Evolutionary conservation across 805 yeast species (phyloP), one percentile per base, ranked within the genome.

Genomic region (Starmerella etchellsii): DNA sequence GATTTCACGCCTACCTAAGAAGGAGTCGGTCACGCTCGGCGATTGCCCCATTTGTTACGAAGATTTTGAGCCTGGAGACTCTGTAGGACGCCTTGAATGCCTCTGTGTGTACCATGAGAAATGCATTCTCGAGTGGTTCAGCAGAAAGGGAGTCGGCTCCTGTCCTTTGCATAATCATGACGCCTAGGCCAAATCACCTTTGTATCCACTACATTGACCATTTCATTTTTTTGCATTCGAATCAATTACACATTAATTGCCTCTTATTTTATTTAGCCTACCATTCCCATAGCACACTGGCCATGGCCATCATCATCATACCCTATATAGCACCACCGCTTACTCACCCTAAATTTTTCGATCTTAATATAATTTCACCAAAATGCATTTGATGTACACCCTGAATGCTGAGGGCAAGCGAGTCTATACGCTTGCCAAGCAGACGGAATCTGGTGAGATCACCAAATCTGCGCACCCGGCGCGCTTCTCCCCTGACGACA

Each of bases 391-490:
- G 65, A 91, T 91, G 99, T 91, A 81, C 85, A 87, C 96, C 47
- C 65, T 80, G 59, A 94, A 87, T 58, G 75, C 76, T 48, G 95
- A 87, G 55, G 98, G 98, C 55, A 88, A 88, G 73, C 81, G 99
- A 66, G 64, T 81, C 57, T 91, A 91, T 74, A 91, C 99, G 41
- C 71, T 91, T 53, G 69, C 82, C 64, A 91, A 91, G 69, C 51
- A 60, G 54, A 78, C 93, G 42, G 85, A 71, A 47, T 65, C 69
- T 7, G 97, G 98, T 48, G 95, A 85, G 63, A 85, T 88, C 69
- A 93, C 99, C 60, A 84, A 85, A 70, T 81, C 95, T 53, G 98
- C 98, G 31, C 99, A 91, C 65, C 99, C 99, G 48, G 98, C 99
- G 40, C 80, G 99, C 68, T 91, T 91, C 65, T 91, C 98, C 26